A percentile compares a stretch with the other conserved stretches of the same genome.
Evolutionary conservation across 2,329 filamentous ascomycete species (phyloP).

Genomic region (Monosporascus sp.): DNA sequence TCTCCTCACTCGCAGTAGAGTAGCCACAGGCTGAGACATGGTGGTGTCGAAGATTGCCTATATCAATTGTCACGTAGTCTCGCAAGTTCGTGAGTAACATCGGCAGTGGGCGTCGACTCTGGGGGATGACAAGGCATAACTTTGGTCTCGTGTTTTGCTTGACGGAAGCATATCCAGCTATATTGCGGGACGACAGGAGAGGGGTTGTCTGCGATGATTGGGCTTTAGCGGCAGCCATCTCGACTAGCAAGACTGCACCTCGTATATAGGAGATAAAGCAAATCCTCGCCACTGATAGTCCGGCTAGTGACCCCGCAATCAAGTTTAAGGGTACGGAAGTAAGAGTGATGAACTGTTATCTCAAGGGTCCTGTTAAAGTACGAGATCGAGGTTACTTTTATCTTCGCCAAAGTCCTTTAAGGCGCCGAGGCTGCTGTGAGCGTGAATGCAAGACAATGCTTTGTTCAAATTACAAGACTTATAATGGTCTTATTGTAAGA

Average conservation of each 20-base stretch:
- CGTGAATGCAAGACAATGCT: no score
- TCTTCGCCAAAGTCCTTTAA: no score
- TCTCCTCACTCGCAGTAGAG: slow-evolving; percentile 2
- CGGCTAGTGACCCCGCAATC: no score
- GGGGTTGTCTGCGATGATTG: slow-evolving; percentile 5
- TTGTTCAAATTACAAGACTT: no score
- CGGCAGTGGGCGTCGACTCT: not conserved
- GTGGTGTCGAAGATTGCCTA: slow-evolving; percentile 2
- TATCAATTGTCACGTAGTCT: slow-evolving; percentile 5
- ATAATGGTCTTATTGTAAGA: no score
- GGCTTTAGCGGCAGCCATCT: not conserved
- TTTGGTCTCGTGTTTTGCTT: slow-evolving; percentile 2
- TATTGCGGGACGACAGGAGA: slow-evolving; percentile 6
- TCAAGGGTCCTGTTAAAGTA: no score
- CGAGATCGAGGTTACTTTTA: no score
- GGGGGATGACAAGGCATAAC: slow-evolving; percentile 6
- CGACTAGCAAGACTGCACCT: not conserved
- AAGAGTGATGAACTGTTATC: no score
- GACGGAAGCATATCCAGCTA: slow-evolving; percentile 9
- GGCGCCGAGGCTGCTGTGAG: no score
- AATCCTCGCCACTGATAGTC: no score
- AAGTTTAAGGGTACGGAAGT: no score
- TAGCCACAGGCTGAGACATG: not conserved
- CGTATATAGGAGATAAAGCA: no score
- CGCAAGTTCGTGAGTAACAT: not conserved